phyloP scores from a whole-genome alignment of 2,329 filamentous ascomycete genomes.

The Alternaria angustiovoidea region DNA sequence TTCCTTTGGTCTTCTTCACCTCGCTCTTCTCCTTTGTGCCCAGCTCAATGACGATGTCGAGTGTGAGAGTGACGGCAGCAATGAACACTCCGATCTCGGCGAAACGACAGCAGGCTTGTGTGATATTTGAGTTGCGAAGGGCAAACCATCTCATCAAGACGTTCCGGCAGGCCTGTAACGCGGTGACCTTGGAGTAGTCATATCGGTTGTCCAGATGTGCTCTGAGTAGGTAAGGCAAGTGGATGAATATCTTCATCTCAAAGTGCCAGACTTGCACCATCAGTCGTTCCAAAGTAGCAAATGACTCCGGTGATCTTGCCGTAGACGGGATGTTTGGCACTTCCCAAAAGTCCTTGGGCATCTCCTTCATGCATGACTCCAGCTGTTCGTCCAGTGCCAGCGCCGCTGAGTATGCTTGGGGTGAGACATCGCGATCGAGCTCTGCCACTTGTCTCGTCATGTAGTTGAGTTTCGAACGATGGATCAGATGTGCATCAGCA shows the following conservation, averaged over 20 bases:
- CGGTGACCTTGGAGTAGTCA: slow-evolving; percentile 47
- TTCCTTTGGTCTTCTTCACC: slow-evolving; percentile 44
- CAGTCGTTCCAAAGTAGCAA: slow-evolving; percentile 37
- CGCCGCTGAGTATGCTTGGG: slow-evolving; percentile 43
- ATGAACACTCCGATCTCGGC: slow-evolving; percentile 48
- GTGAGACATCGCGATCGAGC: slow-evolving; percentile 40
- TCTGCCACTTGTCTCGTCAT: slow-evolving; percentile 39
- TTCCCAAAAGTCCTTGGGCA: slow-evolving; percentile 48
- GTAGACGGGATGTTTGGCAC: slow-evolving; percentile 47
- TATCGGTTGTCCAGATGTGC: slow-evolving; percentile 42
- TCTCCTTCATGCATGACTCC: slow-evolving; percentile 39
- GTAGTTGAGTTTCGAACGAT: slow-evolving; percentile 35
- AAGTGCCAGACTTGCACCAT: slow-evolving; percentile 50
- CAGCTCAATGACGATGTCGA: slow-evolving; percentile 49
- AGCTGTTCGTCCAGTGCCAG: slow-evolving; percentile 45
- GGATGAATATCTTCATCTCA: slow-evolving; percentile 47
- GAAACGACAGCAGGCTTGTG: slow-evolving; percentile 46
- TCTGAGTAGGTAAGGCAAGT: slow-evolving; percentile 46
- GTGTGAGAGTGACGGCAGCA: slow-evolving; percentile 44
- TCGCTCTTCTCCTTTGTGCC: slow-evolving; percentile 43
- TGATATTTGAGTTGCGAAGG: slow-evolving; percentile 45
- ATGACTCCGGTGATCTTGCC: slow-evolving; percentile 40
- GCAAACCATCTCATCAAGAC: slow-evolving; percentile 50
- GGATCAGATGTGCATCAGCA: slow-evolving; percentile 27
- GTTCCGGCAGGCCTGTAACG: slow-evolving; percentile 46